Base-by-base conservation (phyloP, 139 green algal species). In the Microglena sp. region DNA sequence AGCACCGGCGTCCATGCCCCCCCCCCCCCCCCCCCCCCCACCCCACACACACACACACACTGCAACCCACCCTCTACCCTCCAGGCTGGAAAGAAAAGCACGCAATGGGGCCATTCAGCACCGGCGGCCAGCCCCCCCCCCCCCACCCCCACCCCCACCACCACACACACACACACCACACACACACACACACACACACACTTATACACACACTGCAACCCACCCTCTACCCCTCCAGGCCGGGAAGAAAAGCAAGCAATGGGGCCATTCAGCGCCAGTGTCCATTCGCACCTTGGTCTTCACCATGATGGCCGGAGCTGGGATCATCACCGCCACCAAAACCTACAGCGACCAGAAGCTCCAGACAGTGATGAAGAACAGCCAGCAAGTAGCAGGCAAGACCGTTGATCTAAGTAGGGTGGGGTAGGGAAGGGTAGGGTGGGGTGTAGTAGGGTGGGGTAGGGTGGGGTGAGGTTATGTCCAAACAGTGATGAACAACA, bases 331-430 rank as follows among this genome's bases (percentile, higher is more conserved):
- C 15, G 68, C 26, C 0, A 64, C 66, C 44, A 65, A 74, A 4
- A 2, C 57, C 2, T 80, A 76, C 45, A 73, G 32, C 18, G 74
- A 80, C 54, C 24, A 68, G 58, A 80, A 80, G 45, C 1, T 80
- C 30, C 59, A 80, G 36, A 33, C 68, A 50, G 66, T 72, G 36
- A n/a, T n/a, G n/a, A n/a, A n/a, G n/a, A n/a, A n/a, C n/a, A n/a
- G n/a, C n/a, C n/a, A n/a, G n/a, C n/a, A n/a, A n/a, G 2, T 53
- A 60, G n/a, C n/a, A 3, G 2, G 35, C n/a, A 36, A 26, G 60
- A 15, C 3, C 57, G 29, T 4, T 32, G 29, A 32, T 31, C 46
- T 57, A 7, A 7, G 46, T 57, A 32, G 18, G 11, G 21, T 32
- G 15, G 50, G 50, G 50, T 18, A 27, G 15, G 50, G 21, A 27